A percentile compares a stretch with the other conserved stretches of the same genome.
phyloP scores from a whole-genome alignment of 2,329 filamentous ascomycete species.

The Monosporascus sp. region DNA sequence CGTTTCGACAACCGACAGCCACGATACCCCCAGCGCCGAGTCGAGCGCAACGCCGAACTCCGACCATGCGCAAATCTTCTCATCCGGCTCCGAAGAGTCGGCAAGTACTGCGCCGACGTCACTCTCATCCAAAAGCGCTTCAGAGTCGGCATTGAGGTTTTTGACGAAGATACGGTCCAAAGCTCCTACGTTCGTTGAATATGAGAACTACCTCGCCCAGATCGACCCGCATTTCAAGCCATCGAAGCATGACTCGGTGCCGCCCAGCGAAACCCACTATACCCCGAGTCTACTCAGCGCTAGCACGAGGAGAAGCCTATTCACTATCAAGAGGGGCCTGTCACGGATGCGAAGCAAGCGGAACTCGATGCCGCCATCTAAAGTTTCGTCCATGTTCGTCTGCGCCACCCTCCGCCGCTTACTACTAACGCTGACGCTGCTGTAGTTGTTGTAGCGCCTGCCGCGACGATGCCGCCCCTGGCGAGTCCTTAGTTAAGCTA shows the following conservation, averaged over 20 bases:
- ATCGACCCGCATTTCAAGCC: constrained; percentile 38
- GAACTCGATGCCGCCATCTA: constrained; percentile 28
- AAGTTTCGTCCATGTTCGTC: constrained; percentile 24
- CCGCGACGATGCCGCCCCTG: constrained; percentile 44
- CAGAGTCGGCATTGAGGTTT: constrained; percentile 17
- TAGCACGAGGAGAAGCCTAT: constrained; percentile 39
- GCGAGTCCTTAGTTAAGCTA: constrained; percentile 41
- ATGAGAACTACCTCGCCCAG: constrained; percentile 46
- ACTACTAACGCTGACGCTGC: constrained; percentile 5
- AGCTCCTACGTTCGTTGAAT: constrained; percentile 42
- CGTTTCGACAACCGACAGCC: constrained; percentile 25
- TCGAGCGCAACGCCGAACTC: constrained; percentile 36
- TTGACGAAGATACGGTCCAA: constrained; percentile 30
- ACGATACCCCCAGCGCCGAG: constrained; percentile 34
- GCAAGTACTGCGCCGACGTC: constrained; percentile 37
- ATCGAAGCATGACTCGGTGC: constrained; percentile 33
- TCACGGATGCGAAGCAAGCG: constrained; percentile 38
- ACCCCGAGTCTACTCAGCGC: constrained; percentile 39
- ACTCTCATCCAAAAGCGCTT: constrained; percentile 34
- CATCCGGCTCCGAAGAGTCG: constrained; percentile 35
- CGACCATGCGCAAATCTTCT: constrained; percentile 39
- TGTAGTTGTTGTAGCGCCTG: constrained; percentile 53
- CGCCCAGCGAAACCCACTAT: constrained; percentile 23
- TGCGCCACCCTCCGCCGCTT: neutral
- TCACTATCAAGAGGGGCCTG: constrained; percentile 40